Conservation (phyloP, 768 basidiomycete species). For the Daedaleopsis nitida region DNA sequence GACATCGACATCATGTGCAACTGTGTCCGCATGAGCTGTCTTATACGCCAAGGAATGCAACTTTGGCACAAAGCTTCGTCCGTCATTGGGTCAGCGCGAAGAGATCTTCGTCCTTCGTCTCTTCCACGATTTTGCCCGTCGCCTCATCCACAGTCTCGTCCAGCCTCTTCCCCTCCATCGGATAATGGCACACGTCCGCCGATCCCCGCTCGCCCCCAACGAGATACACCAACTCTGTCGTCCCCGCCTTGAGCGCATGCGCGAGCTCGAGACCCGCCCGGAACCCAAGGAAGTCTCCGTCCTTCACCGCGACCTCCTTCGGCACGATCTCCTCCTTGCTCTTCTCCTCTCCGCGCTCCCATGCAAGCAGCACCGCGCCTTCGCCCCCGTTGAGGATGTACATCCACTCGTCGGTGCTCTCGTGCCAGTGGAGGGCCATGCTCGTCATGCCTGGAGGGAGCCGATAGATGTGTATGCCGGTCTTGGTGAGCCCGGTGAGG, state of each 20-base stretch:
- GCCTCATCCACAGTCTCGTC: slow-evolving; percentile 16
- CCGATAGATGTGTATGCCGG: slow-evolving; percentile 11
- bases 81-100: no score
- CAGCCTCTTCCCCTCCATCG: slow-evolving; percentile 14
- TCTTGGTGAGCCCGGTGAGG: slow-evolving; percentile 5
- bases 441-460: slow-evolving; percentile 12
- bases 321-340: slow-evolving; percentile 4
- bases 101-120: slow-evolving; percentile 8
- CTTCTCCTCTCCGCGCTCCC: background rate
- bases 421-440: slow-evolving; percentile 16
- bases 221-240: slow-evolving; percentile 26
- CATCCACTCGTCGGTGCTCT: slow-evolving; percentile 16
- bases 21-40: no score
- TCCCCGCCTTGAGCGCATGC: slow-evolving; percentile 24
- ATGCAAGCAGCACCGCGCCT: slow-evolving; percentile 6
- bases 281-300: slow-evolving; percentile 30
- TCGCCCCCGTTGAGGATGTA: slow-evolving; percentile 12
- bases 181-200: slow-evolving; percentile 25
- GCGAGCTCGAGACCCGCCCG: slow-evolving; percentile 17
- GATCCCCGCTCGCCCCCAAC: slow-evolving; percentile 25
- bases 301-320: slow-evolving; percentile 15
- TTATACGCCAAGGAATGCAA: no score
- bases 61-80: no score
- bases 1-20: no score
- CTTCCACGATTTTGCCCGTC: slow-evolving; percentile 7